phyloP scores from a whole-genome alignment of 306 rosid genomes.

The Cucumis hystrix region DNA sequence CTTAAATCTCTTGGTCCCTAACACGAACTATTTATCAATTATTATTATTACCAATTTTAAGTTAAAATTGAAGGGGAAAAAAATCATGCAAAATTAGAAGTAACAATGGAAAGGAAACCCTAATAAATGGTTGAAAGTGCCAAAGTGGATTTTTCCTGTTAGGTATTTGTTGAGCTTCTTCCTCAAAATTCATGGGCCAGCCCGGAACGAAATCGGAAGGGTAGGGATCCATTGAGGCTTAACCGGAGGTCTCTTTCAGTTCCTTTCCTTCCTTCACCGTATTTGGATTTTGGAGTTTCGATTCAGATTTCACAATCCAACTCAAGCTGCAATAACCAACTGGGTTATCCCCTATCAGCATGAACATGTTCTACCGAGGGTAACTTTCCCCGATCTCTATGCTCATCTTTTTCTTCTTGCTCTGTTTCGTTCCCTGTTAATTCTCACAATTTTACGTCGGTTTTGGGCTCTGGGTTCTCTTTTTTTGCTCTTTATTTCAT shows the following conservation, averaged over 20 bases:
- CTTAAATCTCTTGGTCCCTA: too few relatives aligned
- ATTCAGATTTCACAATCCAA: constrained; percentile 2
- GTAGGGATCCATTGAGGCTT: not conserved
- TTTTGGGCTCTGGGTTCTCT: not conserved
- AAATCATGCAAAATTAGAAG: too few relatives aligned
- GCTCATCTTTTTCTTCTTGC: not conserved
- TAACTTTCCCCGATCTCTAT: not conserved
- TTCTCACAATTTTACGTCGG: not conserved
- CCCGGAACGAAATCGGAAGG: not conserved
- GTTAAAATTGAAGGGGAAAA: too few relatives aligned
- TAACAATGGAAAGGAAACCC: not conserved
- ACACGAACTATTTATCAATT: too few relatives aligned
- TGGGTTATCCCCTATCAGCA: not conserved
- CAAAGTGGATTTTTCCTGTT: not conserved
- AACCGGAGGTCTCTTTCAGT: not conserved
- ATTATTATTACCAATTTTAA: too few relatives aligned
- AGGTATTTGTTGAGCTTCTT: not conserved
- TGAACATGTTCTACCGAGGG: constrained; percentile 12
- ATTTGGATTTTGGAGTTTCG: not conserved
- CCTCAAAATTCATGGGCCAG: not conserved
- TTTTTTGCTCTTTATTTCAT: not conserved
- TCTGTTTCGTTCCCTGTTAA: not conserved
- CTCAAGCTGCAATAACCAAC: not conserved
- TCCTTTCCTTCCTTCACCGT: not conserved
- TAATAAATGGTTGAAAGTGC: not conserved